Conservation (phyloP, 495 filamentous ascomycete species). For the Penicillium paxilli region DNA sequence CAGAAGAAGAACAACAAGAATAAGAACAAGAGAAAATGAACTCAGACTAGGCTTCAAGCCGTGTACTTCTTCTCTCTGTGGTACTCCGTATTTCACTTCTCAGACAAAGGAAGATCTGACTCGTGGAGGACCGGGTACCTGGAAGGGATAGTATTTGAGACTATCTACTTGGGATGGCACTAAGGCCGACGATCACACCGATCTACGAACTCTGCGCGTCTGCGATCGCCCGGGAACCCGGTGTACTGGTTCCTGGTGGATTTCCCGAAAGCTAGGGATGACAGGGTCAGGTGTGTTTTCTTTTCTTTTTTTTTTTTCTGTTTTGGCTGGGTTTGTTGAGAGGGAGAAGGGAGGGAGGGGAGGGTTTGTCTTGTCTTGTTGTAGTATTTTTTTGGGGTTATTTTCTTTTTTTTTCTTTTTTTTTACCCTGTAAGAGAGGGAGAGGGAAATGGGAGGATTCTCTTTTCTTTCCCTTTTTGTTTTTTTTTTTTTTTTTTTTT, state of each 20-base stretch:
- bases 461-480: no score
- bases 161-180: conserved; percentile 14
- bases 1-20: neutral
- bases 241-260: conserved; percentile 24
- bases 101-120: no score
- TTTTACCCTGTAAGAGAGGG: no score
- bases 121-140: conserved; percentile 14
- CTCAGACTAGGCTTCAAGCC: no score
- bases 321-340: no score
- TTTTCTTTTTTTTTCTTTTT: no score
- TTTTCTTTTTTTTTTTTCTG: conserved; percentile 4
- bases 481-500: neutral
- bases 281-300: conserved; percentile 9
- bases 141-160: conserved; percentile 17
- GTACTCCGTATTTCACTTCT: no score
- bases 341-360: no score
- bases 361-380: no score
- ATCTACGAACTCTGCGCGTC: conserved; percentile 27
- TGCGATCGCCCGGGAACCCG: conserved; percentile 31
- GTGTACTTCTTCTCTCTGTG: no score
- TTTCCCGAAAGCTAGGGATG: conserved; percentile 13
- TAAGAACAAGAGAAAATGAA: neutral
- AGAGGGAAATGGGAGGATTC: no score
- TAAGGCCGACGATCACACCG: conserved; percentile 11
- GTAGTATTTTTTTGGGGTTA: no score